Percentiles rank a stretch among this genome's conserved stretches.
phyloP scores from a whole-genome alignment of 192 early-diverging fungal genomes.

The Coemansia sp. region DNA sequence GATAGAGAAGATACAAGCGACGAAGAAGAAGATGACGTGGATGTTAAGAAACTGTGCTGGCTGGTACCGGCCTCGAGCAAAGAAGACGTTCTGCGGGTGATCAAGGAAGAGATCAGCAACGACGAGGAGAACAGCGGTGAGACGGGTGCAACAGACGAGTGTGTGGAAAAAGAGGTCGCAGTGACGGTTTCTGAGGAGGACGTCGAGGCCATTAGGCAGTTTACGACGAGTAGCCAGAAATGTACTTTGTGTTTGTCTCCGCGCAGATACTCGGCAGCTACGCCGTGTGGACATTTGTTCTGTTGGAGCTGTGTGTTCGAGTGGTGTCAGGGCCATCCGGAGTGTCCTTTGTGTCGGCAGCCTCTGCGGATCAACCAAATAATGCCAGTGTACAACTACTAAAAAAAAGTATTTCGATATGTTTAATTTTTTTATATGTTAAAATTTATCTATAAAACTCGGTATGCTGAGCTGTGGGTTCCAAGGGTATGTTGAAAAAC shows the following conservation, averaged over 20 bases:
- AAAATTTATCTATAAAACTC: background rate
- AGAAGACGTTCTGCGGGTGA: no score
- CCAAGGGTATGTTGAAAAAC: conserved; percentile 20
- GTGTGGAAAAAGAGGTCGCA: background rate
- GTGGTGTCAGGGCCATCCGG: conserved; percentile 90
- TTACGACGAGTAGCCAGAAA: conserved; percentile 58
- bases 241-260: conserved; percentile 87
- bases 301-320: conserved; percentile 94
- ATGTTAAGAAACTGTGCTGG: no score
- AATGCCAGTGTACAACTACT: conserved; percentile 76
- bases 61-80: no score
- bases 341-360: conserved; percentile 94
- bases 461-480: conserved; percentile 13
- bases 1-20: no score
- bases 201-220: conserved; percentile 31
- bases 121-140: no score
- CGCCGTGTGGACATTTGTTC: conserved; percentile 94
- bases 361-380: conserved; percentile 71
- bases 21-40: no score
- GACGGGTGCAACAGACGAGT: background rate
- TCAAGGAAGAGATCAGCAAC: no score
- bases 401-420: background rate
- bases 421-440: conserved; percentile 7
- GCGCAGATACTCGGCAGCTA: conserved; percentile 76
- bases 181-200: conserved; percentile 21